Evolutionary conservation across 2,329 filamentous ascomycete genomes (phyloP).

Genomic region (Periconia sp.): DNA sequence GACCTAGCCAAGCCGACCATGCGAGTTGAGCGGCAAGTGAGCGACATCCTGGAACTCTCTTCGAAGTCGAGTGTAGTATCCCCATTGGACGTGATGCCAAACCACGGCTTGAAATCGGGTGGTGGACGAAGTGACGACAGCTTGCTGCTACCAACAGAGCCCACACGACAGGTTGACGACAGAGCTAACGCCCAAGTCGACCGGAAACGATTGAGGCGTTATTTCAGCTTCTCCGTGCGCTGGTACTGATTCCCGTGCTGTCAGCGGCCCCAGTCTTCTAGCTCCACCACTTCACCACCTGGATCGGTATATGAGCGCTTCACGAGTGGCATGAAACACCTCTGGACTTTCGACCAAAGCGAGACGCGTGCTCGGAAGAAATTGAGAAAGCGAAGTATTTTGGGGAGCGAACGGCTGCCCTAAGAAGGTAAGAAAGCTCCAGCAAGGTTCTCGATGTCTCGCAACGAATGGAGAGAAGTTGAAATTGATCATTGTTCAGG

Average conservation of each 20-base stretch:
- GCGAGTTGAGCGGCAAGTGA: constrained; percentile 8
- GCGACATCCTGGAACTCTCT: constrained; percentile 15
- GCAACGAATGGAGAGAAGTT: not conserved
- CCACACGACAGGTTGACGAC: not conserved
- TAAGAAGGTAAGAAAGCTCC: constrained; percentile 7
- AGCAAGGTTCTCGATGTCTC: not conserved
- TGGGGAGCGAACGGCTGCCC: constrained; percentile 6
- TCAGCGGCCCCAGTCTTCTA: too few relatives aligned
- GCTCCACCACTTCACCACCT: too few relatives aligned
- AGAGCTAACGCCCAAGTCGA: not conserved
- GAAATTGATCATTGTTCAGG: not conserved
- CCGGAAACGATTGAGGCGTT: not conserved
- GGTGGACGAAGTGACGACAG: too few relatives aligned
- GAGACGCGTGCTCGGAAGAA: constrained; percentile 1
- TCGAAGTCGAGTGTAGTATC: too few relatives aligned
- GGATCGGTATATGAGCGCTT: not conserved
- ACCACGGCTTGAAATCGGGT: too few relatives aligned
- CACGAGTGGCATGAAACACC: constrained; percentile 1
- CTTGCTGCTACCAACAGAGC: constrained; percentile 1
- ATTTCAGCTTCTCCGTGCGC: too few relatives aligned
- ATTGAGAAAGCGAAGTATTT: not conserved
- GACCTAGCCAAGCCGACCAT: not conserved
- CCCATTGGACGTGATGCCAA: too few relatives aligned
- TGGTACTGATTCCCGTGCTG: too few relatives aligned
- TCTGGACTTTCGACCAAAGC: constrained; percentile 4